These are phyloP conservation scores for Colletotrichum theobromicola DNA, from an alignment of 2,329 filamentous ascomycete genomes.

Conservation along the genomic window DNA sequence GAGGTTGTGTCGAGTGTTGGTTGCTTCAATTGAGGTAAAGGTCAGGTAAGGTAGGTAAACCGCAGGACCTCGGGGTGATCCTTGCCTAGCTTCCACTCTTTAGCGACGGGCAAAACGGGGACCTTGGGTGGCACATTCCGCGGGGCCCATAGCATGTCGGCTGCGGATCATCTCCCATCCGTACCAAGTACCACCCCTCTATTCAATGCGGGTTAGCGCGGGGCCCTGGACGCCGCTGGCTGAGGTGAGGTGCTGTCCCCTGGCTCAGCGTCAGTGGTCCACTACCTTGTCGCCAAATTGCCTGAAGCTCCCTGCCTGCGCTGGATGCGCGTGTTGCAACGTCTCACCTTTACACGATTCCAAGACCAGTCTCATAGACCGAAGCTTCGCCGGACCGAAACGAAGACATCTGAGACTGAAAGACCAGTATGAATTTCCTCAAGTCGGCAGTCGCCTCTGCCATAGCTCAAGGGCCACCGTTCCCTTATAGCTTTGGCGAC, in stretches of 20 bases:
- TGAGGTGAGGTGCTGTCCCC: background rate
- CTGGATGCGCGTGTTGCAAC: slow-evolving; percentile 13
- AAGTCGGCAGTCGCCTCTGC: slow-evolving; percentile 97
- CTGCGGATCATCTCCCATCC: slow-evolving; percentile 8
- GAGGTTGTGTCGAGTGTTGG: slow-evolving; percentile 1
- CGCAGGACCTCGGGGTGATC: slow-evolving; percentile 10
- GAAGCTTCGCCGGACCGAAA: background rate
- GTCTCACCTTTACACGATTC: background rate
- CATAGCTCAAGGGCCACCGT: slow-evolving; percentile 92
- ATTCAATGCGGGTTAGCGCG: slow-evolving; percentile 22
- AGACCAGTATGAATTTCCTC: slow-evolving; percentile 83
- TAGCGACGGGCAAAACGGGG: background rate
- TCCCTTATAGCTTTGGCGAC: slow-evolving; percentile 93
- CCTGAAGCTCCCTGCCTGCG: slow-evolving; percentile 4
- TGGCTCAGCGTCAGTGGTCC: background rate
- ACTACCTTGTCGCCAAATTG: slow-evolving; percentile 20
- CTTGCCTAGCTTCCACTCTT: slow-evolving; percentile 10
- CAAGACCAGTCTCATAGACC: background rate
- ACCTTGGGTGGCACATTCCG: background rate
- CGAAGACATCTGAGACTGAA: background rate
- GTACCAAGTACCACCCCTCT: slow-evolving; percentile 12
- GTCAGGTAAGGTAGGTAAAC: background rate
- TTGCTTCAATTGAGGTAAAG: background rate
- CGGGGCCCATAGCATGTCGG: slow-evolving; percentile 1
- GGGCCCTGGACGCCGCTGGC: slow-evolving; percentile 8